These are phyloP conservation scores for Aspergillus incahuasiensis DNA, from an alignment of 495 filamentous ascomycete genomes.

Conservation along the genomic window DNA sequence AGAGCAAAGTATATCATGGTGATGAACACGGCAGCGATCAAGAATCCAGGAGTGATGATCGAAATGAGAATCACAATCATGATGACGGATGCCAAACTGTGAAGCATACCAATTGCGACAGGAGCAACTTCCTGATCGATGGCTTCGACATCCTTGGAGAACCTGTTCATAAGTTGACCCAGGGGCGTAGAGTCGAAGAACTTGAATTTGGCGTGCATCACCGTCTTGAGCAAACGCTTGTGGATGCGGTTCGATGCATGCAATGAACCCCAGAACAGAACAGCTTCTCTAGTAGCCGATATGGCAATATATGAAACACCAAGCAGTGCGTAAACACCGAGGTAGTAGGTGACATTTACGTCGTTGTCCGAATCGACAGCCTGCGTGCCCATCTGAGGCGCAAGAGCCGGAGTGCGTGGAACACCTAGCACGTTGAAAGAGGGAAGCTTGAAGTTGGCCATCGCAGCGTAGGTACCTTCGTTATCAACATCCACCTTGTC, in stretches of 20 bases:
- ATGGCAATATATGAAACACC: slow-evolving; percentile 67
- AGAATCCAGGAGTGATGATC: slow-evolving; percentile 85
- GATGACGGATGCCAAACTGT: slow-evolving; percentile 67
- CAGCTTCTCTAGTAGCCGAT: slow-evolving; percentile 73
- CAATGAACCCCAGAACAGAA: slow-evolving; percentile 89
- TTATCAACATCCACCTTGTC: slow-evolving; percentile 22
- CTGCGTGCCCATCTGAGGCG: slow-evolving; percentile 26
- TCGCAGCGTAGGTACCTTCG: slow-evolving; percentile 37
- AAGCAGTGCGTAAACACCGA: slow-evolving; percentile 75
- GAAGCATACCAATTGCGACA: slow-evolving; percentile 72
- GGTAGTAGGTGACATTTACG: slow-evolving; percentile 79
- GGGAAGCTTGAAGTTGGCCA: slow-evolving; percentile 36
- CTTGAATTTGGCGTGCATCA: slow-evolving; percentile 86
- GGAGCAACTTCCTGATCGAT: slow-evolving; percentile 95
- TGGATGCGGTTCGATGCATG: slow-evolving; percentile 86
- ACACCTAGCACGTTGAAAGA: slow-evolving; percentile 40
- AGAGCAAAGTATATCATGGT: slow-evolving; percentile 75
- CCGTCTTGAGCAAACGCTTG: slow-evolving; percentile 65
- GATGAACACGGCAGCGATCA: slow-evolving; percentile 85
- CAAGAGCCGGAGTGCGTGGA: slow-evolving; percentile 31
- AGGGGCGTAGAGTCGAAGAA: slow-evolving; percentile 98
- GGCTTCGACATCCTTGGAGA: slow-evolving; percentile 94
- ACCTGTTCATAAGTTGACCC: slow-evolving; percentile 96
- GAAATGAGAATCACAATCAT: slow-evolving; percentile 92
- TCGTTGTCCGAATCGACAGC: slow-evolving; percentile 28